phyloP scores from a whole-genome alignment of 2,329 filamentous ascomycete genomes.

The Nectriaceae sp. region DNA sequence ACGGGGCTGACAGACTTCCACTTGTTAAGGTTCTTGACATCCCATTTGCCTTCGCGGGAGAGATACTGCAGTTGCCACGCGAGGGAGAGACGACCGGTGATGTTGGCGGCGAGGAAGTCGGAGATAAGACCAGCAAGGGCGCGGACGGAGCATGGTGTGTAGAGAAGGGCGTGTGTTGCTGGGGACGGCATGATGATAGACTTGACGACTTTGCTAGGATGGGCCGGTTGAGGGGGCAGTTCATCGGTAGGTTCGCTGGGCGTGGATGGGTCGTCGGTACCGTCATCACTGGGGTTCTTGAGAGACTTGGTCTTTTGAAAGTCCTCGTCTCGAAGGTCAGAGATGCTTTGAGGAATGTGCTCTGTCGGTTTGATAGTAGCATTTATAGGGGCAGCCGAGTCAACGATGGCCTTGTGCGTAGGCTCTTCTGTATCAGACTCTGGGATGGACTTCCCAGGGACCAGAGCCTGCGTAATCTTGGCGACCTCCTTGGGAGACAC shows the following conservation, averaged over 20 bases:
- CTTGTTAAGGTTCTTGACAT: slow-evolving; percentile 93
- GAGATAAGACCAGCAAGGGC: slow-evolving; percentile 80
- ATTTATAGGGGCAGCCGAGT: slow-evolving; percentile 51
- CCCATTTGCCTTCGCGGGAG: slow-evolving; percentile 91
- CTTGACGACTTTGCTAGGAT: slow-evolving; percentile 61
- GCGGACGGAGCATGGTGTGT: slow-evolving; percentile 73
- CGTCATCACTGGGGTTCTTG: slow-evolving; percentile 37
- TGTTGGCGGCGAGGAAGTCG: slow-evolving; percentile 73
- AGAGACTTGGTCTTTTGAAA: slow-evolving; percentile 23
- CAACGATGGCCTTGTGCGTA: slow-evolving; percentile 36
- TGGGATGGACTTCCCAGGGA: slow-evolving; percentile 8
- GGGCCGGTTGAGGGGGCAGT: slow-evolving; percentile 50
- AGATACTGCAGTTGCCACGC: slow-evolving; percentile 92
- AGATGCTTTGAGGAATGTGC: slow-evolving; percentile 37
- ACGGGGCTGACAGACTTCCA: slow-evolving; percentile 82
- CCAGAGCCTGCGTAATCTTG: slow-evolving; percentile 58
- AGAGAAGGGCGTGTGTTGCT: slow-evolving; percentile 82
- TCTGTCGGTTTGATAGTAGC: slow-evolving; percentile 32
- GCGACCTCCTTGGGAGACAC: slow-evolving; percentile 72
- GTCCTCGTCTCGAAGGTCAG: slow-evolving; percentile 29
- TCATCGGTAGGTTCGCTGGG: slow-evolving; percentile 41
- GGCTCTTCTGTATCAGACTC: slow-evolving; percentile 27
- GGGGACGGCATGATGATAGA: slow-evolving; percentile 72
- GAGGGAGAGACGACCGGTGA: slow-evolving; percentile 77
- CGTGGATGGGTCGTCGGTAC: slow-evolving; percentile 47